Evolutionary conservation across 2,329 filamentous ascomycete genomes (phyloP).

Genomic region (Incumbomyces lentus): DNA sequence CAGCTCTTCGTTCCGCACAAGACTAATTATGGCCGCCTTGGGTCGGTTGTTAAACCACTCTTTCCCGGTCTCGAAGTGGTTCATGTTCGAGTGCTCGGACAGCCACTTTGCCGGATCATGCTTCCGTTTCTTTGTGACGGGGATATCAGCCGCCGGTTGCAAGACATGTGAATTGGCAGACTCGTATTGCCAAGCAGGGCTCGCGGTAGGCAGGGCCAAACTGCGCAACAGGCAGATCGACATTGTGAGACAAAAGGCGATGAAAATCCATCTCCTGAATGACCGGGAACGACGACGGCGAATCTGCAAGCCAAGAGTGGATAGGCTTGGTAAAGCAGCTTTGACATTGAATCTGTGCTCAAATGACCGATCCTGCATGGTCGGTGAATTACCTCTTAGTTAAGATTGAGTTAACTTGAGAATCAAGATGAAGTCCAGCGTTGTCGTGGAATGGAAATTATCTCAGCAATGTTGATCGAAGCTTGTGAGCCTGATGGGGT

Average conservation of each 20-base stretch:
- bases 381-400: too few relatives aligned
- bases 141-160: neutral
- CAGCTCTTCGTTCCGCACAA: conserved; percentile 27
- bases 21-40: conserved; percentile 25
- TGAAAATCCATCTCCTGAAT: conserved; percentile 2
- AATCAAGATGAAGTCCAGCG: too few relatives aligned
- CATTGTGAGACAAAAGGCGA: conserved; percentile 1
- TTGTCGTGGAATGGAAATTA: too few relatives aligned
- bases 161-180: neutral
- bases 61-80: neutral
- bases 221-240: neutral
- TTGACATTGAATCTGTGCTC: too few relatives aligned
- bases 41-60: conserved; percentile 14
- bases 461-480: too few relatives aligned
- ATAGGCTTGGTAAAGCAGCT: too few relatives aligned
- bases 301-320: too few relatives aligned
- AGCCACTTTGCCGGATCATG: conserved; percentile 14
- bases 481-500: too few relatives aligned
- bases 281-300: neutral
- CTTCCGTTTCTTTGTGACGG: neutral
- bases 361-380: too few relatives aligned
- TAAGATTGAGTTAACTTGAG: too few relatives aligned
- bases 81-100: conserved; percentile 11
- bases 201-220: neutral
- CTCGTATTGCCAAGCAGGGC: neutral